A percentile compares a stretch with the other conserved stretches of the same genome.
Conservation (phyloP, 306 rosid species). For the Canavalia ensiformis region DNA sequence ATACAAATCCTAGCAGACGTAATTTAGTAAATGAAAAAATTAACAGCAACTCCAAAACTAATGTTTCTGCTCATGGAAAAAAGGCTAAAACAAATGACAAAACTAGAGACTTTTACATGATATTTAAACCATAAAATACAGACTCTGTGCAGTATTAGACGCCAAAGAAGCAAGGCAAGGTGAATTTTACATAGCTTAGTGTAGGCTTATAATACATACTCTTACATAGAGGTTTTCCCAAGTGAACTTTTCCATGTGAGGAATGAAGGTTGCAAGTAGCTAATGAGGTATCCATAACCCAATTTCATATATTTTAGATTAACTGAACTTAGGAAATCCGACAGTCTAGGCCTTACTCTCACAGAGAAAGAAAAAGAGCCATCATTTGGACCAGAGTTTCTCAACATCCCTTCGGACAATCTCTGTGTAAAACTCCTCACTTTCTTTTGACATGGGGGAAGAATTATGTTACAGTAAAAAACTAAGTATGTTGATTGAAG, state of each 20-base stretch:
- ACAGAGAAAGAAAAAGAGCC: constrained; percentile 56
- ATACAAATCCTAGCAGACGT: too few species aligned
- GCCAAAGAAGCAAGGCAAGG: too few species aligned
- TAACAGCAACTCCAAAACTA: too few species aligned
- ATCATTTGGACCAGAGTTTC: constrained; percentile 42
- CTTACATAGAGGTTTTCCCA: constrained; percentile 29
- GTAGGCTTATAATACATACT: too few species aligned
- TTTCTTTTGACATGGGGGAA: constrained; percentile 53
- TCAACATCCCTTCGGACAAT: constrained; percentile 50
- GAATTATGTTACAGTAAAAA: not conserved
- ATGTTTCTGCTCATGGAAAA: too few species aligned
- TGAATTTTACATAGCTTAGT: too few species aligned
- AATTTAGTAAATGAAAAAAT: too few species aligned
- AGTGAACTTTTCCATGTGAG: constrained; percentile 44
- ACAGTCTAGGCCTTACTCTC: constrained; percentile 52
- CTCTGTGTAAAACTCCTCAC: constrained; percentile 57
- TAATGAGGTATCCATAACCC: constrained; percentile 60
- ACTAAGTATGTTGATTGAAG: not conserved
- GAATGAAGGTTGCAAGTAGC: constrained; percentile 43
- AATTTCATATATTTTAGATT: constrained; percentile 62
- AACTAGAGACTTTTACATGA: too few species aligned
- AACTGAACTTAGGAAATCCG: constrained; percentile 61
- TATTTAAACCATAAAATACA: too few species aligned
- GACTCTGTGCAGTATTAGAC: too few species aligned
- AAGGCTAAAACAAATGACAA: too few species aligned